A percentile compares a stretch with the other conserved stretches of the same genome.
Conservation (phyloP, 2,329 filamentous ascomycete species). For the Cryoendolithus antarcticus region DNA sequence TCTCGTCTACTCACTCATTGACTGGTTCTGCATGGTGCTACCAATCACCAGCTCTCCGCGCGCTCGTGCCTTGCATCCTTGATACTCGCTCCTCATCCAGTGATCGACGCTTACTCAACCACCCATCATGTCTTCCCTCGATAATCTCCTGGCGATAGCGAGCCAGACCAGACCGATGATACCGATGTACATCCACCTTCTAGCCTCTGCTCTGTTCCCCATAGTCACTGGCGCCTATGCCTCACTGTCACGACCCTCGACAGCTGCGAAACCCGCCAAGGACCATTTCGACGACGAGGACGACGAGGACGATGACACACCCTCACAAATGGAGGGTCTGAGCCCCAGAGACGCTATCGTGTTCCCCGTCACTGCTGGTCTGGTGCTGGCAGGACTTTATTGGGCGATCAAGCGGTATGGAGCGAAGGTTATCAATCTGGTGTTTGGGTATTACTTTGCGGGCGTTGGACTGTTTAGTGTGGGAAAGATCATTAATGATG, state of each 20-base stretch:
- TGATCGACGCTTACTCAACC: too few relatives aligned
- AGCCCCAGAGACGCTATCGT: constrained; percentile 69
- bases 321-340: constrained; percentile 54
- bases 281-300: constrained; percentile 39
- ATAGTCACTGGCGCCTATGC: constrained; percentile 78
- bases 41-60: too few relatives aligned
- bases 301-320: constrained; percentile 40
- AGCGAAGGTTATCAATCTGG: constrained; percentile 65
- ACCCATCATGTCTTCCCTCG: neutral
- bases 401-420: constrained; percentile 84
- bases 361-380: constrained; percentile 67
- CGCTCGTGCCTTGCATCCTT: too few relatives aligned
- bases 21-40: too few relatives aligned
- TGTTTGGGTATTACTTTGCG: constrained; percentile 75
- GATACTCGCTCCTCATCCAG: too few relatives aligned
- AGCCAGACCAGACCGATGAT: constrained; percentile 4
- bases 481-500: constrained; percentile 60
- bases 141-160: constrained; percentile 1
- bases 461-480: constrained; percentile 67
- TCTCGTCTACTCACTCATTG: too few relatives aligned
- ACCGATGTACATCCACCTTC: constrained; percentile 44
- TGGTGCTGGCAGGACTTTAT: constrained; percentile 64
- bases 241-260: constrained; percentile 71
- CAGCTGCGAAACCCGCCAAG: constrained; percentile 50
- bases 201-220: constrained; percentile 61